phyloP scores from a whole-genome alignment of 2,329 filamentous ascomycete genomes.

The Exophiala phaeomuriformis region DNA sequence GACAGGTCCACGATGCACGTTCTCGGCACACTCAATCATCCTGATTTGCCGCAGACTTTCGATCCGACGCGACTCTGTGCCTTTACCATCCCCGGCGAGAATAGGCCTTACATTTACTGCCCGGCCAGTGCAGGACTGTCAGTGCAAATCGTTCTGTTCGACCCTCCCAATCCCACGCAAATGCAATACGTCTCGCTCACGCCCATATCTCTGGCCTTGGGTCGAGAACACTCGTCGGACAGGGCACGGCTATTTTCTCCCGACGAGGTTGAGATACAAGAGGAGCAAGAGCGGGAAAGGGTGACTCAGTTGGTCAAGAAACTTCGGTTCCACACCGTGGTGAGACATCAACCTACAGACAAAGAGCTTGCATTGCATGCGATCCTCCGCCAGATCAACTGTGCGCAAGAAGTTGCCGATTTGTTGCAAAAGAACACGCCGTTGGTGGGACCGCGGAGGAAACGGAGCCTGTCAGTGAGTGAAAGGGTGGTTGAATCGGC shows the following conservation, averaged over 20 bases:
- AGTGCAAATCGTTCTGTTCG: conserved; percentile 82
- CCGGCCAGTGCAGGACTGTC: conserved; percentile 57
- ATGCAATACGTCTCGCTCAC: conserved; percentile 96
- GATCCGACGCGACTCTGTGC: conserved; percentile 64
- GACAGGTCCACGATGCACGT: conserved; percentile 77
- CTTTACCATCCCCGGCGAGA: conserved; percentile 45
- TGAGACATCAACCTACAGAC: conserved; percentile 65
- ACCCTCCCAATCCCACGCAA: conserved; percentile 70
- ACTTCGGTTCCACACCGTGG: conserved; percentile 77
- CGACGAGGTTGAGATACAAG: conserved; percentile 61
- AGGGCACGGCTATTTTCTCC: not conserved
- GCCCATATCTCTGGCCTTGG: conserved; percentile 77
- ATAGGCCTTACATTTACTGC: conserved; percentile 67
- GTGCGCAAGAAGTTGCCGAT: conserved; percentile 80
- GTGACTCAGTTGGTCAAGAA: conserved; percentile 71
- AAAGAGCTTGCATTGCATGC: conserved; percentile 74
- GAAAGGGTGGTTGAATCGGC: conserved; percentile 93
- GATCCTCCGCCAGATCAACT: conserved; percentile 92
- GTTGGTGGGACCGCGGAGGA: conserved; percentile 71
- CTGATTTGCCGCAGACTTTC: conserved; percentile 40
- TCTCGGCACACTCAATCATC: conserved; percentile 69
- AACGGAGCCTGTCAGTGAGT: conserved; percentile 82
- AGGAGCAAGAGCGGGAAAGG: conserved; percentile 60
- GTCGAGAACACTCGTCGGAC: conserved; percentile 29
- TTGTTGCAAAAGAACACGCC: conserved; percentile 83